These are phyloP conservation scores for Colletotrichum camelliae DNA, from an alignment of 2,329 filamentous ascomycete genomes.

Conservation along the genomic window DNA sequence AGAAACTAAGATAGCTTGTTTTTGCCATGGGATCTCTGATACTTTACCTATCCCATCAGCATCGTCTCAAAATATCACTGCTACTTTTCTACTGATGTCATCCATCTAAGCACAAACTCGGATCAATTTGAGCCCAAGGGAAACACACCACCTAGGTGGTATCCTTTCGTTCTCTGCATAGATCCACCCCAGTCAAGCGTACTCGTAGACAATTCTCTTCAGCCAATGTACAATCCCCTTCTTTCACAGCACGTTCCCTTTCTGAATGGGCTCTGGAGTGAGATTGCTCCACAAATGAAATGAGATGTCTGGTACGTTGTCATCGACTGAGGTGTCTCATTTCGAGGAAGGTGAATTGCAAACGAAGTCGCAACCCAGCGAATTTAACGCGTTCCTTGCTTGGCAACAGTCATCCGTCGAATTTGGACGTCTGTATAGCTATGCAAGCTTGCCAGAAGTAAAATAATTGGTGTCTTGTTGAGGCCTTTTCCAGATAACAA, in stretches of 20 bases:
- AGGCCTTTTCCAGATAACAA: neutral
- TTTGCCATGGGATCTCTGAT: neutral
- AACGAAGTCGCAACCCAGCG: neutral
- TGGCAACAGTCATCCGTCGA: neutral
- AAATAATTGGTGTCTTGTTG: neutral
- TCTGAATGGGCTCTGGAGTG: neutral
- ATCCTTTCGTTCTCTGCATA: neutral
- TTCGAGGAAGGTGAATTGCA: neutral
- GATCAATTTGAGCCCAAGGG: neutral
- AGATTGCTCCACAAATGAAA: neutral
- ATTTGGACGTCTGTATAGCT: neutral
- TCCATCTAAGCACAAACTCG: neutral
- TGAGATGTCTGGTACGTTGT: neutral
- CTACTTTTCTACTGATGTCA: fast-evolving
- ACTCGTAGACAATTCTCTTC: neutral
- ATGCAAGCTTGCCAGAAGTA: fast-evolving
- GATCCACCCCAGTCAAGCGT: neutral
- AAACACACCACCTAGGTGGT: neutral
- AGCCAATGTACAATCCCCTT: neutral
- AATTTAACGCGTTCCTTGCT: neutral
- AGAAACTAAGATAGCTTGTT: fast-evolving
- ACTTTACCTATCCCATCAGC: neutral
- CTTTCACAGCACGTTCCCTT: neutral
- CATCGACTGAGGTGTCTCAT: neutral
- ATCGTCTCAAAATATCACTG: neutral